Evolutionary conservation across 1,139 yeast species (phyloP), one percentile per base, ranked within the genome.

Genomic region (Williopsis jadinii): DNA sequence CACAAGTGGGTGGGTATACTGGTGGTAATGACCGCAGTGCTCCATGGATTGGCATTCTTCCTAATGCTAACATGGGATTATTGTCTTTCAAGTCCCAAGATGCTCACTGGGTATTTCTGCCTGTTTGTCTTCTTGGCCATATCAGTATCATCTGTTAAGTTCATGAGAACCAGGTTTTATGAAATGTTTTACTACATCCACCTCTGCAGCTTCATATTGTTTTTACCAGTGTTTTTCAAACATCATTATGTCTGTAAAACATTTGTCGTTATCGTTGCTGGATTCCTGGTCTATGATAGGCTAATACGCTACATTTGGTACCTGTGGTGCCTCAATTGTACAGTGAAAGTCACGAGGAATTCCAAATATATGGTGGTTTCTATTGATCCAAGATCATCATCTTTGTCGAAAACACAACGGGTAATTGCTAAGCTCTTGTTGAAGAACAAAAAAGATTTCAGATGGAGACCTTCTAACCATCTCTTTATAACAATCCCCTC

Each of bases 211-310:
- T 46, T 52, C 27, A 14, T 50, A 15, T 33, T 44, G 5, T 52
- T 52, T 34, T 40, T 54, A 9, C 56, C 56, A 4, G 36, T 53
- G 11, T 52, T 54, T 29, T 47, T 45, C 35, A 39, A 30, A n/a
- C 59, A 54, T 38, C 56, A 52, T 35, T 44, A 49, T 37, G 52
- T 49, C 19, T 52, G 56, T 32, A 43, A 47, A 31, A 51, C 54
- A 5, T 53, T 53, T 42, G 52, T 54, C 5, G 14, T 43, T 9
- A 35, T 50, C 5, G 43, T 47, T 8, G 24, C 40, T 5, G 35
- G 38, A 12, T 46, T 47, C 14, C 28, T 54, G 27, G 5, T 41
- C 0, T 43, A 47, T 35, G 59, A 54, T 33, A 45, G 56, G 36
- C 5, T 44, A 5, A 39, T 46, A 3, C 43, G 56, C 35, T 41